Percentiles rank a stretch among this genome's conserved stretches.
These are phyloP conservation scores for Cryphonectria carpinicola DNA, from an alignment of 2,329 filamentous ascomycete genomes.

Conservation along the genomic window DNA sequence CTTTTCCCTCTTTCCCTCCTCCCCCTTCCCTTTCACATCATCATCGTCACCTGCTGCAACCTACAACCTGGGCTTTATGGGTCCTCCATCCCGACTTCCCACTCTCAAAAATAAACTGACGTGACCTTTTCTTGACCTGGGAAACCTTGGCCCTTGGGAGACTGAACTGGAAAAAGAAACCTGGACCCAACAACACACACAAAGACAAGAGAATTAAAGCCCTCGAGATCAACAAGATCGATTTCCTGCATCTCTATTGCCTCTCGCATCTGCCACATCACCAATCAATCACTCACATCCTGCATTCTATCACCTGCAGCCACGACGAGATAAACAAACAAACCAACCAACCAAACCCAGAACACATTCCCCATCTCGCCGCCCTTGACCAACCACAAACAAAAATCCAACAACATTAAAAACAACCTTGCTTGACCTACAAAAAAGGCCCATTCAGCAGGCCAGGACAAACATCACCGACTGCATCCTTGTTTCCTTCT, in stretches of 20 bases:
- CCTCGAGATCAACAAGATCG: not conserved
- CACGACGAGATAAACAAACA: not conserved
- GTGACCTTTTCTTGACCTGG: not conserved
- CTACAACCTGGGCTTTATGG: conserved; percentile 2
- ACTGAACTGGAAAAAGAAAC: not conserved
- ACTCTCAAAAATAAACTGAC: conserved; percentile 2
- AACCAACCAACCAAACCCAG: not conserved
- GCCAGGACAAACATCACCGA: not conserved
- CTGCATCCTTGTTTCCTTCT: not conserved
- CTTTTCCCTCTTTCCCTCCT: not conserved
- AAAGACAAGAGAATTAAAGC: not conserved
- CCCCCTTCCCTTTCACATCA: not conserved
- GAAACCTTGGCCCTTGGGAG: not conserved
- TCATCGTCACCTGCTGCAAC: conserved; percentile 2
- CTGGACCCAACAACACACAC: not conserved
- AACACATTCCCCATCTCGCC: not conserved
- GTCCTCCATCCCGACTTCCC: not conserved
- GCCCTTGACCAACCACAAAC: not conserved
- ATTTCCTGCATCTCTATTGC: not conserved
- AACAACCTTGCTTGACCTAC: not conserved
- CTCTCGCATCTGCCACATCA: not conserved
- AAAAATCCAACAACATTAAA: not conserved
- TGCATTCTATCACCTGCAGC: not conserved
- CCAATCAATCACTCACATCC: not conserved
- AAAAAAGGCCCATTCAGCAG: not conserved